Conservation (phyloP, 768 basidiomycete species). For the Boletus reticulatus region DNA sequence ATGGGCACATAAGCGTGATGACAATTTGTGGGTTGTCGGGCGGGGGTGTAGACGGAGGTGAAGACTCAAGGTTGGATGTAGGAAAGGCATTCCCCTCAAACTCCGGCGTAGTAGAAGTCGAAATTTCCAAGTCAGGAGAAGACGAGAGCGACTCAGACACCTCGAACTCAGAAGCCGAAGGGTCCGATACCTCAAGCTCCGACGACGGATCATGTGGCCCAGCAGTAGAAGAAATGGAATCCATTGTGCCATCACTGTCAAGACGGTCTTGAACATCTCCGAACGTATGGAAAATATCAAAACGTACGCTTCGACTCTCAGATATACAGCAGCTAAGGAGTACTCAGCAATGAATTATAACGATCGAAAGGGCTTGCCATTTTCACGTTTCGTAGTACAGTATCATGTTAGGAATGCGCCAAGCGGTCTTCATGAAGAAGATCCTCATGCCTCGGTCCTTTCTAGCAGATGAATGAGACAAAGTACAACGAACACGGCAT, state of each 20-base stretch:
- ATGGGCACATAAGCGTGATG: neutral
- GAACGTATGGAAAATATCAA: neutral
- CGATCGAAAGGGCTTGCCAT: too few relatives aligned
- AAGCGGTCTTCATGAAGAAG: neutral
- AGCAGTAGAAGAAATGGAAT: neutral
- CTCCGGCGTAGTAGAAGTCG: neutral
- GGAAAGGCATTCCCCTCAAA: neutral
- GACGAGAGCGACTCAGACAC: neutral
- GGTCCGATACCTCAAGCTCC: neutral
- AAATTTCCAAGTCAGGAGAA: neutral
- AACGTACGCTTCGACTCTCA: neutral
- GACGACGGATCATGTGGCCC: neutral
- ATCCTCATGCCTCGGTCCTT: neutral
- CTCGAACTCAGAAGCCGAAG: neutral
- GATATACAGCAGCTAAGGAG: neutral
- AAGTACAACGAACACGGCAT: neutral
- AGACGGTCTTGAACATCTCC: neutral
- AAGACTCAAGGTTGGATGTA: neutral
- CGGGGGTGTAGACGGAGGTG: neutral
- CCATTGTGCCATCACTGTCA: neutral
- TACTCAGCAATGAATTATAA: neutral
- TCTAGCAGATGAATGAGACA: neutral
- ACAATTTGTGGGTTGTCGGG: neutral
- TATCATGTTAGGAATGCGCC: neutral
- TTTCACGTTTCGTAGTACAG: too few relatives aligned